Evolutionary conservation across 257 asterid species (phyloP).

Genomic region (Solanum raphanifolium): DNA sequence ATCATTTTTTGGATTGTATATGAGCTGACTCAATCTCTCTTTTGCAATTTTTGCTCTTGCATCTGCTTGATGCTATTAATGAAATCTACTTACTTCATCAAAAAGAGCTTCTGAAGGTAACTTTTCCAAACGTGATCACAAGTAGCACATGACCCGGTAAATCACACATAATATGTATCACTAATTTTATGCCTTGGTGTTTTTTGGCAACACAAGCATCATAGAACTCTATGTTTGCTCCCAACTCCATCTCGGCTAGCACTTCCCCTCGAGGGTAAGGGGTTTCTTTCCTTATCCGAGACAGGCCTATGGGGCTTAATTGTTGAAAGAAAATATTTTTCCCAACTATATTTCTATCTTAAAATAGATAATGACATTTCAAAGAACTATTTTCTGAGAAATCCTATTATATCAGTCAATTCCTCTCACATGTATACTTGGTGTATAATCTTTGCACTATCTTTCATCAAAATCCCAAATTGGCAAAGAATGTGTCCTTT

Average conservation of each 20-base stretch:
- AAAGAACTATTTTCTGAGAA: not conserved
- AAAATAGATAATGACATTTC: not conserved
- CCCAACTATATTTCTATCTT: not conserved
- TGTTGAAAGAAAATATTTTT: not conserved
- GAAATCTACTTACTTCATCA: not conserved
- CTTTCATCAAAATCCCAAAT: not conserved
- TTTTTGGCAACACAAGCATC: not conserved
- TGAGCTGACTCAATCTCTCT: not conserved
- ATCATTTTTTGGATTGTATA: not conserved
- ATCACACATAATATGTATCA: not conserved
- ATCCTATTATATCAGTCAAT: not conserved
- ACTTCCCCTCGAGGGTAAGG: not conserved
- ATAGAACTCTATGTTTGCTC: not conserved
- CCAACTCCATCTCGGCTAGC: slow-evolving; percentile 3
- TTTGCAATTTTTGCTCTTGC: not conserved
- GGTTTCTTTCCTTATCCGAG: not conserved
- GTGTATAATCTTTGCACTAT: not conserved
- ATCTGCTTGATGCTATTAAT: not conserved
- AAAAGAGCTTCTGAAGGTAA: not conserved
- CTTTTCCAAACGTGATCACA: not conserved
- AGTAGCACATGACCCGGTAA: not conserved
- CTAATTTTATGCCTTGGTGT: not conserved
- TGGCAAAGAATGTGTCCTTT: not conserved
- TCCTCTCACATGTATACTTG: not conserved
- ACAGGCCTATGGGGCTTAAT: not conserved